Evolutionary conservation across 2,329 filamentous ascomycete species (phyloP), one percentile per base, ranked within the genome.

Genomic region (Monosporascus sp.): DNA sequence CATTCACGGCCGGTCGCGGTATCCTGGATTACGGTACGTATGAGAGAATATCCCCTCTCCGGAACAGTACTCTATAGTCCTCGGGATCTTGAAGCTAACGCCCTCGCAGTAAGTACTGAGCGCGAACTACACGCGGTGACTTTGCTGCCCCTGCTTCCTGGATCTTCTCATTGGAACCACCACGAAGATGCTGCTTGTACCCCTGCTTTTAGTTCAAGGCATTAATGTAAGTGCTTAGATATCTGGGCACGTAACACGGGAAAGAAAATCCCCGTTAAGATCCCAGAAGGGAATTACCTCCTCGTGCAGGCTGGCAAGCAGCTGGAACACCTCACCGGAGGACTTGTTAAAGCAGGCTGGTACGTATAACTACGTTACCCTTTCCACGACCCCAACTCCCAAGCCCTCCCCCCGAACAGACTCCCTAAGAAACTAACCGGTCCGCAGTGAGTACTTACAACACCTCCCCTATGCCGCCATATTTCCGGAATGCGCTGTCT

Each of bases 211-310:
- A 14, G 11, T 14, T 9, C 5, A 34, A 34, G 31, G 9, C 1
- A 14, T 43, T 43, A 9, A 43, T 19, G 19, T 20, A 9, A 24
- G 40, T 20, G 31, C 2, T 5, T 22, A 46, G 43, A 85, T 71
- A 79, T 85, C 62, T 85, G 82, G 82, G 82, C 81, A 22, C 80
- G 82, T 60, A 85, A 85, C 74, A 84, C 81, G 2, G 82, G 82
- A 45, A 74, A 72, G 56, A 76, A 77, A 58, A 83, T 85, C 59
- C 68, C 81, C 45, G 82, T 85, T 57, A 76, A 76, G 68, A 84
- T 85, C 58, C 82, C 82, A 0, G 70, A 71, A 3, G 80, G 81
- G 3, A 81, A 80, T 65, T 74, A 83, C 66, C 72, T 85, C 17
- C 74, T 85, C 17, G 82, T 85, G 7, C 82, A 85, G 63, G 82